phyloP scores from a whole-genome alignment of 1,139 yeast genomes.

The Pichia cactophila region DNA sequence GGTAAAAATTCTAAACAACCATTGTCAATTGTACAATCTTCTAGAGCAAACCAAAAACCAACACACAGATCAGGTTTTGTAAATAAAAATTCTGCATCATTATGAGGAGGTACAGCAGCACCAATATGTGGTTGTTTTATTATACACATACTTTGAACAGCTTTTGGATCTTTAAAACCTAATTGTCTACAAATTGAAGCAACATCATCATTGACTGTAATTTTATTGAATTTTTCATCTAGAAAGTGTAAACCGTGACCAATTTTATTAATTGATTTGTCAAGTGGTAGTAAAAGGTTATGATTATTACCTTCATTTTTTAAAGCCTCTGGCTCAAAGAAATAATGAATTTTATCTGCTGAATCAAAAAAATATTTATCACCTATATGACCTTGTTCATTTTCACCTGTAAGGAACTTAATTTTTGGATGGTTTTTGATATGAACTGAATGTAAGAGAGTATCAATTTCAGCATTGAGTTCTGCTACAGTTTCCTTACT shows the following conservation, averaged over 20 bases:
- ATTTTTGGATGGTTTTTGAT: constrained; percentile 60
- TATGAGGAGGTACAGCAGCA: constrained; percentile 73
- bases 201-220: constrained; percentile 48
- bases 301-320: constrained; percentile 32
- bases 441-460: constrained; percentile 44
- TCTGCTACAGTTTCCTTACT: constrained; percentile 32
- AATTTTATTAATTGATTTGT: constrained; percentile 61
- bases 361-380: constrained; percentile 67
- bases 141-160: constrained; percentile 72
- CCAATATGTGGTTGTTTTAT: constrained; percentile 74
- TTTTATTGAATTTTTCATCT: constrained; percentile 39
- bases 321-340: constrained; percentile 69
- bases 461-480: constrained; percentile 38
- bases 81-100: constrained; percentile 66
- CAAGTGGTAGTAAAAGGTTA: constrained; percentile 42
- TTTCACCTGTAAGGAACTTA: constrained; percentile 54
- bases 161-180: constrained; percentile 56
- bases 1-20: constrained; percentile 73
- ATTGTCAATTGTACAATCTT: constrained; percentile 59
- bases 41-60: constrained; percentile 81
- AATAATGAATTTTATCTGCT: constrained; percentile 60
- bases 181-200: constrained; percentile 46
- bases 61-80: constrained; percentile 67
- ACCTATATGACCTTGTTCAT: constrained; percentile 50
- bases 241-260: constrained; percentile 71